Percentiles rank a stretch among this genome's conserved stretches.
Conservation (phyloP, 1,284 basidiomycete genomes). For the Meripilus lineatus region DNA sequence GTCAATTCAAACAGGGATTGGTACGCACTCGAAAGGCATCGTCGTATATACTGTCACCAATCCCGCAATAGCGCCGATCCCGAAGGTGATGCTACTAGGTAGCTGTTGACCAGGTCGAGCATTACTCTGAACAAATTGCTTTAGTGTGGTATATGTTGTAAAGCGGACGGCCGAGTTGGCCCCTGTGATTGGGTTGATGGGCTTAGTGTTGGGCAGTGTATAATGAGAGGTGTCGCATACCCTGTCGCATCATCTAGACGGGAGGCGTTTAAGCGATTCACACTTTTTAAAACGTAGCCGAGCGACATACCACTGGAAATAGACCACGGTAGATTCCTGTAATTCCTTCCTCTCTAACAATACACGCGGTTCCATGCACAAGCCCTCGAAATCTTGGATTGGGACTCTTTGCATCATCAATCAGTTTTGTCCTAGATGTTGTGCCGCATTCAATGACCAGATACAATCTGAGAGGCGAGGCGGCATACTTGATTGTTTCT, state of each 20-base stretch:
- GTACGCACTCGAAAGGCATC: slow-evolving; percentile 86
- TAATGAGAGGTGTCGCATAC: not conserved
- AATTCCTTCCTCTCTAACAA: slow-evolving; percentile 82
- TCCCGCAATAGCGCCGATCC: slow-evolving; percentile 90
- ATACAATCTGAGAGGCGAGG: not conserved
- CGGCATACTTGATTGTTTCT: slow-evolving; percentile 92
- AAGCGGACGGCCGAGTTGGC: slow-evolving; percentile 98
- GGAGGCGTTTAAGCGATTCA: too few relatives aligned
- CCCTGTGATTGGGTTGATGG: slow-evolving; percentile 42
- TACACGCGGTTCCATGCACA: slow-evolving; percentile 79
- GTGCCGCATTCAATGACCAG: slow-evolving; percentile 1
- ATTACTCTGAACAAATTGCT: slow-evolving; percentile 87
- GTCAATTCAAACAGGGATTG: too few relatives aligned
- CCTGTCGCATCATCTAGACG: slow-evolving; percentile 92
- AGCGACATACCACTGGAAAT: slow-evolving; percentile 77
- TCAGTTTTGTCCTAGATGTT: slow-evolving; percentile 86
- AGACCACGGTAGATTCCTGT: slow-evolving; percentile 87
- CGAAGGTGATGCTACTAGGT: slow-evolving; percentile 89
- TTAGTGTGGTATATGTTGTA: slow-evolving; percentile 90
- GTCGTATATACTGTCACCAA: slow-evolving; percentile 94
- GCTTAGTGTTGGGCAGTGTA: not conserved
- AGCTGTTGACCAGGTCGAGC: slow-evolving; percentile 80
- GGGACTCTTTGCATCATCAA: slow-evolving; percentile 87
- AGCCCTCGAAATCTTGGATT: slow-evolving; percentile 87
- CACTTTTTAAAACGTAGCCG: not conserved